phyloP scores from a whole-genome alignment of 768 basidiomycete genomes.

The Mycena crocata region DNA sequence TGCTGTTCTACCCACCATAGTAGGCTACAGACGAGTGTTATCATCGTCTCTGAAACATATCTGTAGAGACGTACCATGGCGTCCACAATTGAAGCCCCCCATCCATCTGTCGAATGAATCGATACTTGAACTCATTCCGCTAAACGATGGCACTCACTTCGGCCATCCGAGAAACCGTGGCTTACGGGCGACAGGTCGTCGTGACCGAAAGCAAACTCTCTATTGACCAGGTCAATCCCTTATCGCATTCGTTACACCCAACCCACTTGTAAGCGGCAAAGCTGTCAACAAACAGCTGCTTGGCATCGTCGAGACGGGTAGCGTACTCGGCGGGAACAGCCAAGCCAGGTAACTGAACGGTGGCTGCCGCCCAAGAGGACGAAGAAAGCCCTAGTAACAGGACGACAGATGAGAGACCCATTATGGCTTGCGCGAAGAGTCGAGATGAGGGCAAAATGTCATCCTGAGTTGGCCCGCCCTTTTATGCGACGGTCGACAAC shows the following conservation, averaged over 20 bases:
- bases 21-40: neutral
- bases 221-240: neutral
- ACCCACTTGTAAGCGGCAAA: conserved; percentile 24
- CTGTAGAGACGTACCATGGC: conserved; percentile 16
- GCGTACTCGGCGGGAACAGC: conserved; percentile 10
- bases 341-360: conserved; percentile 18
- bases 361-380: conserved; percentile 20
- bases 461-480: neutral
- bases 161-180: conserved; percentile 17
- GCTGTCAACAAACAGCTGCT: conserved; percentile 16
- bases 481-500: conserved; percentile 2
- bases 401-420: conserved; percentile 2
- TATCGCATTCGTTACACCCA: neutral
- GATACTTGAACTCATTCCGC: neutral
- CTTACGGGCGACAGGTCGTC: conserved; percentile 24
- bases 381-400: conserved; percentile 7
- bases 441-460: neutral
- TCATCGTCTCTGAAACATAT: neutral
- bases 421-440: neutral
- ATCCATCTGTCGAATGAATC: conserved; percentile 5
- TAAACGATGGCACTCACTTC: neutral
- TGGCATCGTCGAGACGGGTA: conserved; percentile 1
- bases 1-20: conserved; percentile 4
- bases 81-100: conserved; percentile 24
- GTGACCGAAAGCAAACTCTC: conserved; percentile 21